Conservation (phyloP, 192 early-diverging fungal species). For the Geosiphon pyriformis region DNA sequence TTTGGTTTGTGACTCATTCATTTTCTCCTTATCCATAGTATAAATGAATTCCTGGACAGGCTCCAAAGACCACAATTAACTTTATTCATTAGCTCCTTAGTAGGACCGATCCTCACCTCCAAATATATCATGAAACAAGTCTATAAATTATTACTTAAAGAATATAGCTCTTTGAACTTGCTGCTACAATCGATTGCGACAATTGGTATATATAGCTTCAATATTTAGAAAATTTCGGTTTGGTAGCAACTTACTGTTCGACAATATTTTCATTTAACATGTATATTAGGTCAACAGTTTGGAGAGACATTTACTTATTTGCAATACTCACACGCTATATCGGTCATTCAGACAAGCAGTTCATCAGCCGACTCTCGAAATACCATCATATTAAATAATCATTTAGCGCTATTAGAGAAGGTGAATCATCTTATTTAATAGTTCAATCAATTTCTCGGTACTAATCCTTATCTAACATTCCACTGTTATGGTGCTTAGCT, state of each 20-base stretch:
- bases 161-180: slow-evolving; percentile 32
- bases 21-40: no score
- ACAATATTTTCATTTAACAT: background rate
- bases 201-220: slow-evolving; percentile 29
- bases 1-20: slow-evolving; percentile 39
- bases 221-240: no score
- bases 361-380: slow-evolving; percentile 26
- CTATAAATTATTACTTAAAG: slow-evolving; percentile 45
- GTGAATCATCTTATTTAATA: background rate
- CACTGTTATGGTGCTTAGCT: slow-evolving; percentile 18
- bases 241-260: no score
- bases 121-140: slow-evolving; percentile 54
- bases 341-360: slow-evolving; percentile 34
- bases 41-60: no score
- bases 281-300: slow-evolving; percentile 35
- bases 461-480: background rate
- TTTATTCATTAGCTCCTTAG: slow-evolving; percentile 28
- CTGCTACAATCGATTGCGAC: slow-evolving; percentile 36
- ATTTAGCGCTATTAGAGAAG: slow-evolving; percentile 31
- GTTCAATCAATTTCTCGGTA: background rate
- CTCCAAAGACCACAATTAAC: no score
- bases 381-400: slow-evolving; percentile 28
- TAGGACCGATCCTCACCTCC: slow-evolving; percentile 51
- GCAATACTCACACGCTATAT: slow-evolving; percentile 48
- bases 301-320: slow-evolving; percentile 54